phyloP scores from a whole-genome alignment of 2,329 filamentous ascomycete genomes.

The Neopestalotiopsis sp. region DNA sequence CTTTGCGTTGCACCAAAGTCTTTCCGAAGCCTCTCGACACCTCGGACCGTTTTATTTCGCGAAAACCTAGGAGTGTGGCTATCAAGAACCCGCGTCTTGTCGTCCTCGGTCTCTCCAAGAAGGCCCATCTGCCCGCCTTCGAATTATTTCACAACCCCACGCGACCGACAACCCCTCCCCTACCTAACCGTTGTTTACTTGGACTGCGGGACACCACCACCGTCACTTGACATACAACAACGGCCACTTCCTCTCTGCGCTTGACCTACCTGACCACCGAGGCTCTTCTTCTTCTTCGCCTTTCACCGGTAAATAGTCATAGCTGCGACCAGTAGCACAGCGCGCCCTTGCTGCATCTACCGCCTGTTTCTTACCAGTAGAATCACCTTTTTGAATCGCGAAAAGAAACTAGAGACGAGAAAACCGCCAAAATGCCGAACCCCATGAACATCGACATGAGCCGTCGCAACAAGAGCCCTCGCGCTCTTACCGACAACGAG shows the following conservation, averaged over 20 bases:
- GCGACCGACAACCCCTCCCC: slow-evolving; percentile 14
- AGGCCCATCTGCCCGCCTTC: slow-evolving; percentile 6
- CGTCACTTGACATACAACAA: neutral
- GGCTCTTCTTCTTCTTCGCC: neutral
- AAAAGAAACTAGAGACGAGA: neutral
- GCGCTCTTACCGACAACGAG: slow-evolving; percentile 81
- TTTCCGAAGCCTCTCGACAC: neutral
- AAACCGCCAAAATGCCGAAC: slow-evolving; percentile 22
- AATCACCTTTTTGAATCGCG: neutral
- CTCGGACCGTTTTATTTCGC: neutral
- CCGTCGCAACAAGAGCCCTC: slow-evolving; percentile 85
- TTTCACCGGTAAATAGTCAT: neutral
- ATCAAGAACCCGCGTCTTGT: neutral
- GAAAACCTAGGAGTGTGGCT: neutral
- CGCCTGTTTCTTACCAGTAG: neutral
- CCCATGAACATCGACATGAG: slow-evolving; percentile 74
- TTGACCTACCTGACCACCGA: neutral
- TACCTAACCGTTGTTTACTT: slow-evolving; percentile 7
- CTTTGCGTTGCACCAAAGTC: neutral
- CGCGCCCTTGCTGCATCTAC: neutral
- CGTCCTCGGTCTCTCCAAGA: neutral
- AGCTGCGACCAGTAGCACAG: neutral
- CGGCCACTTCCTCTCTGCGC: neutral
- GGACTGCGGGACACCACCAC: neutral
- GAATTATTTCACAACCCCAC: slow-evolving; percentile 9